Evolutionary conservation across 495 filamentous ascomycete genomes (phyloP), one percentile per base, ranked within the genome.

Genomic region (Apiosordaria backusii): DNA sequence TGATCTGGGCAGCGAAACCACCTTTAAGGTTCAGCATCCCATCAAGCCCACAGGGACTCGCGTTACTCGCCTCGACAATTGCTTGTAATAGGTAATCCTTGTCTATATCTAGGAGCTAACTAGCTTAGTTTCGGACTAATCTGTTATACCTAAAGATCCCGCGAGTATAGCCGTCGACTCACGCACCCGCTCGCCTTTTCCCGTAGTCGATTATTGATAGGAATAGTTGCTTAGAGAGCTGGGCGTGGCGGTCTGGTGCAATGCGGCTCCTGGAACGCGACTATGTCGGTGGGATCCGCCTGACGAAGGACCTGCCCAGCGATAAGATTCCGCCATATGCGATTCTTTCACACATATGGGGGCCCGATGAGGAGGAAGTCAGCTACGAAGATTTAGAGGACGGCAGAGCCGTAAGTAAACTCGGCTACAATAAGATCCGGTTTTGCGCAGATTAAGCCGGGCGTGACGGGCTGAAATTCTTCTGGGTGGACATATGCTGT

Each of bases 401-500:
- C 23, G 61, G 61, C 15, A 29, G 19, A 19, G 18, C 19, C 40
- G 53, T 22, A 18, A 53, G 29, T 21, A 62, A 62, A 23, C 5
- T n/a, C 3, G 62, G 62, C 25, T 50, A 64, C 26, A 52, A 21
- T 10, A 61, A 80, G 58, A 75, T 79, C 40, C 25, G 57, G n/a
- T 62, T 65, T 18, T 72, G 72, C 61, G 76, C 72, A 63, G 62
- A 69, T 4, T 71, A 68, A 22, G 75, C 76, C 0, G 57, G 50
- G 1, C 27, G 52, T 0, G 63, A 78, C 50, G 65, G 61, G 0
- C 61, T 71, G 15, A 9, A 70, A 50, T 77, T 73, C 70, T 72
- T 70, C 26, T 80, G 78, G 77, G 68, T 80, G 4, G 77, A 80
- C 40, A 79, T 76, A 13, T 78, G 77, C 57, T 79, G 78, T 45